Evolutionary conservation across 495 filamentous ascomycete species (phyloP).

Genomic region (Hyaloscypha finlandica): DNA sequence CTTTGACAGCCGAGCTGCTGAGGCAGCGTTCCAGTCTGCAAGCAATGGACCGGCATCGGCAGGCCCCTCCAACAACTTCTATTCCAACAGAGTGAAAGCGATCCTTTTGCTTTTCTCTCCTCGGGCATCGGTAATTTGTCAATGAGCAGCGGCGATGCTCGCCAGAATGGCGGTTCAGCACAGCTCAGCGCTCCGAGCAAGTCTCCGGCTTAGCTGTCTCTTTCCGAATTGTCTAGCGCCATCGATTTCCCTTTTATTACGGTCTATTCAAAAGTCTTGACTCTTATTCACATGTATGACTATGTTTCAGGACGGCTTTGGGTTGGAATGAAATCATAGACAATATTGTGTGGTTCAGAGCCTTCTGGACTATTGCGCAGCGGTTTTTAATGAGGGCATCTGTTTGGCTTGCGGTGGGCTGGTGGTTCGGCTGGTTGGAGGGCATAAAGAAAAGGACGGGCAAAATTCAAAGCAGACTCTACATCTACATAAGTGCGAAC

Average conservation of each 20-base stretch:
- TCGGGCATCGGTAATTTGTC: slow-evolving; percentile 77
- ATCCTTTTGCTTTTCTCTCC: slow-evolving; percentile 90
- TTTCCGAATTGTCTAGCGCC: slow-evolving; percentile 19
- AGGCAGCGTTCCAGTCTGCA: slow-evolving; percentile 88
- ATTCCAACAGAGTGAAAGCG: slow-evolving; percentile 60
- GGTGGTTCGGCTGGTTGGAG: slow-evolving; percentile 22
- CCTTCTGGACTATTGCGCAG: slow-evolving; percentile 30
- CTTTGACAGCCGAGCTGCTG: slow-evolving; percentile 90
- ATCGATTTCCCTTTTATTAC: slow-evolving; percentile 29
- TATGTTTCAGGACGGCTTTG: slow-evolving; percentile 36
- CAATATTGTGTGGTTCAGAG: slow-evolving; percentile 22
- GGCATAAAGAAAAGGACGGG: slow-evolving; percentile 35
- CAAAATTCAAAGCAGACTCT: slow-evolving; percentile 23
- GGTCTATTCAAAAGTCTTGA: slow-evolving; percentile 31
- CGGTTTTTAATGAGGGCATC: slow-evolving; percentile 29
- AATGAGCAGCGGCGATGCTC: slow-evolving; percentile 79
- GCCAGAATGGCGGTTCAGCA: slow-evolving; percentile 70
- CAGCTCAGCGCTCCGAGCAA: slow-evolving; percentile 56
- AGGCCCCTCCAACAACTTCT: slow-evolving; percentile 65
- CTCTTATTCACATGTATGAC: slow-evolving; percentile 30
- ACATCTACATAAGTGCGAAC: slow-evolving; percentile 19
- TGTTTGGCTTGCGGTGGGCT: slow-evolving; percentile 16
- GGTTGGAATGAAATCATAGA: slow-evolving; percentile 35
- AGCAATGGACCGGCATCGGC: slow-evolving; percentile 69
- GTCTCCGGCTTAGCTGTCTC: slow-evolving; percentile 55